A percentile compares a stretch with the other conserved stretches of the same genome.
Evolutionary conservation across 768 basidiomycete genomes (phyloP).

Genomic region (Pulveroboletus sp.): DNA sequence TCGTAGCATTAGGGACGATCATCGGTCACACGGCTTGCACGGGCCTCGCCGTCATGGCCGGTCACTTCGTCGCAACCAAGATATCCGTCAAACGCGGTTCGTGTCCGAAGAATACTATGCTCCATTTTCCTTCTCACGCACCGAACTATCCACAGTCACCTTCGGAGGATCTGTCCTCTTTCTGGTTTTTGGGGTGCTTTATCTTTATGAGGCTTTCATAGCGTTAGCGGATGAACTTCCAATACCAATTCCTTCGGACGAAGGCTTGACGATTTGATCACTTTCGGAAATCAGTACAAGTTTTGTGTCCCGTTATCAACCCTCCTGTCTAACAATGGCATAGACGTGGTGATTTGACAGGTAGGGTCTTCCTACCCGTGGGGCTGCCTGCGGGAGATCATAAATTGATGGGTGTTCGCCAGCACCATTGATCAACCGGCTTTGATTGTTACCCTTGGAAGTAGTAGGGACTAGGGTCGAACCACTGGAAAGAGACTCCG

Average conservation of each 20-base stretch:
- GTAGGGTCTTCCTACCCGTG: no score
- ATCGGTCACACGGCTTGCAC: constrained; percentile 88
- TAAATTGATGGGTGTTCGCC: no score
- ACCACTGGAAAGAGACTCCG: no score
- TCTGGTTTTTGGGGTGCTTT: constrained; percentile 77
- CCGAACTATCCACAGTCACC: constrained; percentile 54
- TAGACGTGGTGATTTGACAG: no score
- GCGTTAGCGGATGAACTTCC: constrained; percentile 18
- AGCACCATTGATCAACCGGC: no score
- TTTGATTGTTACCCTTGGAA: no score
- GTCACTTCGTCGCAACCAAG: constrained; percentile 87
- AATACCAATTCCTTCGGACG: constrained; percentile 14
- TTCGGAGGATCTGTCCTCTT: constrained; percentile 79
- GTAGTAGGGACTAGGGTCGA: no score
- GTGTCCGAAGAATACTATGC: constrained; percentile 29
- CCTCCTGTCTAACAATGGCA: no score
- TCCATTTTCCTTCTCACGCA: neutral
- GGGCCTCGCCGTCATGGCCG: constrained; percentile 86
- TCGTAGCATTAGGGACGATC: constrained; percentile 87
- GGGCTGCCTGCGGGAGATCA: no score
- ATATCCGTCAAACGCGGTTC: constrained; percentile 89
- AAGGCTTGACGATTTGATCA: constrained; percentile 1
- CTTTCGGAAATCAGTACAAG: no score
- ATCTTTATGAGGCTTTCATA: constrained; percentile 61
- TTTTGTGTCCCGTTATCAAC: no score